Evolutionary conservation across 169 alveolate species (phyloP).

Genomic region (Ichthyophthirius multifiliis): DNA sequence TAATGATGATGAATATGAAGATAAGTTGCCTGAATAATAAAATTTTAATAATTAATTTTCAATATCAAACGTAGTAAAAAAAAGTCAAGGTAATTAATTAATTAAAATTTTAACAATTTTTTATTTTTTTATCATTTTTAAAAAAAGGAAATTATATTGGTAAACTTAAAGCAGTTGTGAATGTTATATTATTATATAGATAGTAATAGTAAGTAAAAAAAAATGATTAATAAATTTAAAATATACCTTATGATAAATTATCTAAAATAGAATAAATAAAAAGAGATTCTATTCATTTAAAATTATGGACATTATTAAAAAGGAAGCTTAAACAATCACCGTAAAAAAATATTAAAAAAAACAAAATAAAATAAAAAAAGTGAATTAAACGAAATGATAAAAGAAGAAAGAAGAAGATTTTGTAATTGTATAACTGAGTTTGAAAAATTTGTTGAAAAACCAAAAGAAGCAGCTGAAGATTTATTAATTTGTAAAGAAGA

Average conservation of each 20-base stretch:
- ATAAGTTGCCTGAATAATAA: too few species aligned
- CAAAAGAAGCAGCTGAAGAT: slow-evolving; percentile 17
- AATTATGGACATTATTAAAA: not conserved
- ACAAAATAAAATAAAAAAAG: not conserved
- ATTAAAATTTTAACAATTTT: too few species aligned
- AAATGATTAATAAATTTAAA: not conserved
- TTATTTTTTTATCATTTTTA: too few species aligned
- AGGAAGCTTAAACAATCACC: not conserved
- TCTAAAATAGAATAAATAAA: not conserved
- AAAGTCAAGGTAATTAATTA: too few species aligned
- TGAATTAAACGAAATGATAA: not conserved
- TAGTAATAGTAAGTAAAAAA: not conserved
- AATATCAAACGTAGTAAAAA: too few species aligned
- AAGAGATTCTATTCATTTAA: not conserved
- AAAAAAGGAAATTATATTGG: not conserved
- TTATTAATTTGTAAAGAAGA: slow-evolving; percentile 36
- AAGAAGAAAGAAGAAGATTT: slow-evolving; percentile 20
- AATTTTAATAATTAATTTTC: too few species aligned
- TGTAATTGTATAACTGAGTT: slow-evolving; percentile 7
- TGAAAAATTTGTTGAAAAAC: slow-evolving; percentile 11
- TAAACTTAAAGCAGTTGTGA: not conserved
- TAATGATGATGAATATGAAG: too few species aligned
- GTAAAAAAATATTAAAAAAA: not conserved
- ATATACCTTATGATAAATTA: not conserved
- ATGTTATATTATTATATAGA: not conserved